Base-by-base conservation (phyloP, 2,329 filamentous ascomycete genomes). In the Ophiobolus disseminans region DNA sequence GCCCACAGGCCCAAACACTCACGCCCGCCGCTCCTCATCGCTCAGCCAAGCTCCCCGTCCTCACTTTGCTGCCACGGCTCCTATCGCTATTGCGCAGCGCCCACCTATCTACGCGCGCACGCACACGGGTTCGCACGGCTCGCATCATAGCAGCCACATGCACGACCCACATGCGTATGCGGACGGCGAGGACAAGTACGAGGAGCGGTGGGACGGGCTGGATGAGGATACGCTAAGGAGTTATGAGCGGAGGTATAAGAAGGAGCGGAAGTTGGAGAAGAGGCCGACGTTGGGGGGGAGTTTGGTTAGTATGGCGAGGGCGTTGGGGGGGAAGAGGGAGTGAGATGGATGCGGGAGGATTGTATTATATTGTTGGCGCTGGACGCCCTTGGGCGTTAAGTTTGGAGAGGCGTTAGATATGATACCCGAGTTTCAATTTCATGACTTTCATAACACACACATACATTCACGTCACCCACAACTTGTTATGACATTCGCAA, bases 281-380 rank as follows among this genome's bases (percentile, higher is more conserved):
- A 41, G 67, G 40, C 67, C 67, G 4, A 68, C 67, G 32, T 39
- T 69, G 8, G 67, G 67, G 1, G 66, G 54, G 2, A 66, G 63
- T 43, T 22, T 68, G 45, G 48, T 60, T 39, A 59, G 48, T 31
- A 14, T 60, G n/a, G 53, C 55, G 3, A 44, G 36, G 34, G 19
- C 37, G 9, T 36, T 60, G 39, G 46, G 55, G 10, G 37, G 38
- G 14, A 55, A 53, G 13, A 42, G 56, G 9, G 41, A 40, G 4
- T 19, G n/a, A 16, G 31, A 13, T 17, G 31, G 17, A 20, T 42
- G 11, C 13, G 13, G 31, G 21, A 22, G 13, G 35, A 38, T 37
- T 22, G 19, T 10, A 22, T 38, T n/a, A n/a, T n/a, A n/a, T n/a
- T n/a, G 20, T 20, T 20, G 42, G 34, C 40, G 40, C 40, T 16